A percentile compares a stretch with the other conserved stretches of the same genome.
Conservation (phyloP, 148 eudicot species). For the Rhododendron mucronatum region DNA sequence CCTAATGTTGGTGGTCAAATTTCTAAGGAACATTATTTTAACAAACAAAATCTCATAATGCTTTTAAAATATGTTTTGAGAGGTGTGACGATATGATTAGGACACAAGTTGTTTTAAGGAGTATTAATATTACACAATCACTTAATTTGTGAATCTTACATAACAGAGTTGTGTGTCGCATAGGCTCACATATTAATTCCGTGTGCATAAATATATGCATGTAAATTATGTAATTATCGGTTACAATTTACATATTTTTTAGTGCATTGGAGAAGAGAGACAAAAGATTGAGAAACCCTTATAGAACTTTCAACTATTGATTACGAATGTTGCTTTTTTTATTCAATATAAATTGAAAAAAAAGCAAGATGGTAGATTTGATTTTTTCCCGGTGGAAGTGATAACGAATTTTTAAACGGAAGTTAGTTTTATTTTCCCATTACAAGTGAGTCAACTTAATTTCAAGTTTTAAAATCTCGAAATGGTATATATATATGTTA, state of each 20-base stretch:
- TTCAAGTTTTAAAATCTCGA: not conserved
- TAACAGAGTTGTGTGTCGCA: not conserved
- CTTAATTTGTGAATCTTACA: not conserved
- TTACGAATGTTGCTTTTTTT: not conserved
- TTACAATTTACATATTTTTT: too few relatives aligned
- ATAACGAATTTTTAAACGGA: not conserved
- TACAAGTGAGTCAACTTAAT: not conserved
- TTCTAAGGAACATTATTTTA: not conserved
- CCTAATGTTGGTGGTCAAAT: not conserved
- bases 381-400: not conserved
- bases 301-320: not conserved
- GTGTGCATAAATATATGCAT: not conserved
- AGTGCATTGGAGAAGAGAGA: not conserved
- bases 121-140: not conserved
- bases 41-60: not conserved
- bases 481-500: not conserved
- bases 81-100: not conserved
- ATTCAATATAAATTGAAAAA: not conserved
- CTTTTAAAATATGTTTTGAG: not conserved
- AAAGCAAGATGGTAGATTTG: not conserved
- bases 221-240: not conserved
- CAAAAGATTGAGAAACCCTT: not conserved
- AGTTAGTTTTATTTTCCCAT: not conserved
- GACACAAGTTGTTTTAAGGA: not conserved
- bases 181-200: not conserved